phyloP scores from a whole-genome alignment of 306 rosid genomes.

The Prunus persica region Prunus_persica_NCBIv2 NC_034010.1:29709001-29709500 shows the following conservation, averaged over 20 bases:
- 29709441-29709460: slow-evolving; percentile 7
- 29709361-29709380: slow-evolving; percentile 37
- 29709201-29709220: slow-evolving; percentile 36
- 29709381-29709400: slow-evolving; percentile 28
- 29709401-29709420: slow-evolving; percentile 12
- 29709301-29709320: slow-evolving; percentile 19
- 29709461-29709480: background rate
- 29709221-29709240: slow-evolving; percentile 17
- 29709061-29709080: no score
- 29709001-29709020: no score
- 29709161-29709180: background rate
- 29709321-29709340: slow-evolving; percentile 10
- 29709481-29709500: background rate
- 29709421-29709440: slow-evolving; percentile 1
- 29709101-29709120: no score
- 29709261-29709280: slow-evolving; percentile 63
- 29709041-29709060: no score
- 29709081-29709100: no score
- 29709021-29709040: no score
- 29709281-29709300: slow-evolving; percentile 8
- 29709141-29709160: background rate
- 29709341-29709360: slow-evolving; percentile 23
- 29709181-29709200: background rate
- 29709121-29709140: no score
- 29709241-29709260: slow-evolving; percentile 15